Percentiles rank a stretch among this genome's conserved stretches.
Conservation (phyloP, 1,139 yeast genomes). For the Spencermartinsiella ligniputridi region DNA sequence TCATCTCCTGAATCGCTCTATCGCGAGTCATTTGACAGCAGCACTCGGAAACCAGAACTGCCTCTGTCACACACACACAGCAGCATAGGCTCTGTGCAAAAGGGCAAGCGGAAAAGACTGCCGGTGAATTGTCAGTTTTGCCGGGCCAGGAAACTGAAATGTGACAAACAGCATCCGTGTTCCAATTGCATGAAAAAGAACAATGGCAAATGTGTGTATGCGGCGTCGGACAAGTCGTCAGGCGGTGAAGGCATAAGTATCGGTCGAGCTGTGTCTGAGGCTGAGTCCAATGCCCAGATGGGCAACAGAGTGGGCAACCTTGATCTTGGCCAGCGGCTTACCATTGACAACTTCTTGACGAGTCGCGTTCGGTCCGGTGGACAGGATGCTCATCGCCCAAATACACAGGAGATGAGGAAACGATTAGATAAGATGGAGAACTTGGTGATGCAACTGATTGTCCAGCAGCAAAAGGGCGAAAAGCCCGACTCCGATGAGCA, state of each 20-base stretch:
- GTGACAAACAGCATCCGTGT: conserved; percentile 36
- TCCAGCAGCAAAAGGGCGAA: conserved; percentile 13
- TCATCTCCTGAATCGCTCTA: background rate
- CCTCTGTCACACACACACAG: conserved; percentile 8
- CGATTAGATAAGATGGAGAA: conserved; percentile 32
- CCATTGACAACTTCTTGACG: conserved; percentile 12
- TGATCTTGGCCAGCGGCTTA: conserved; percentile 13
- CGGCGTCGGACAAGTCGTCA: background rate
- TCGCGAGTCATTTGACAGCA: background rate
- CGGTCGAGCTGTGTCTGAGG: conserved; percentile 6
- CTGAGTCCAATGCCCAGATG: conserved; percentile 1
- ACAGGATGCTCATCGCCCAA: background rate
- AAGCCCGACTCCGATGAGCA: background rate
- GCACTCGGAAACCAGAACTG: conserved; percentile 1
- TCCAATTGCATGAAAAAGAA: conserved; percentile 31
- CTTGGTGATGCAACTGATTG: conserved; percentile 26
- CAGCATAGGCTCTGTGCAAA: conserved; percentile 5
- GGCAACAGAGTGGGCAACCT: conserved; percentile 3
- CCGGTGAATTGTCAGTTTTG: conserved; percentile 20
- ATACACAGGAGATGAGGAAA: conserved; percentile 20
- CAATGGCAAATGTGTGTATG: conserved; percentile 23
- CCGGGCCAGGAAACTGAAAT: conserved; percentile 33
- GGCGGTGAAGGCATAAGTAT: background rate
- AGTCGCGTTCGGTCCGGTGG: conserved; percentile 5
- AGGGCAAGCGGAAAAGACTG: conserved; percentile 7